Evolutionary conservation across 1,284 basidiomycete genomes (phyloP), one percentile per base, ranked within the genome.

Genomic region (Cutaneotrichosporon curvatum): DNA sequence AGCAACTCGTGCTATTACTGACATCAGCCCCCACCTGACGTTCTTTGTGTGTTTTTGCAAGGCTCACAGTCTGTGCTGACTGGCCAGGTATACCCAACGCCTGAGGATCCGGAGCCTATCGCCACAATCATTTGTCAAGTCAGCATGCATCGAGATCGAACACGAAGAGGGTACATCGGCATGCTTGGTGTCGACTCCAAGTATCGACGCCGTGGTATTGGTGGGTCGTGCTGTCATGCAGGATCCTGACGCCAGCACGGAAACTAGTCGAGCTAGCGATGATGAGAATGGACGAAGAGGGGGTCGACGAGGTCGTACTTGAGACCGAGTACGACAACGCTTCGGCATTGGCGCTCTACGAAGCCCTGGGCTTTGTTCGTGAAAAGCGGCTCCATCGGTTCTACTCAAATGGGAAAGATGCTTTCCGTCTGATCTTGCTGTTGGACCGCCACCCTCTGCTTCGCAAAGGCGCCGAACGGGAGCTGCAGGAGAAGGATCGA

Each of bases 91-190:
- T 64, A 55, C 42, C 56, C 62, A 4, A 40, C 48, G 3, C 30
- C 38, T 8, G 23, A 35, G 1, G 43, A 53, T 7, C 23, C 53
- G 48, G 70, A 74, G 19, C 84, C 89, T 11, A 81, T 95, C 56
- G 94, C 89, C 18, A 88, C 89, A 4, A 87, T 98, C 50, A 85
- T 98, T 22, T 92, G 89, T 79, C 97, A 97, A 75, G 87, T 94
- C 68, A 90, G 89, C 59, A 76, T 79, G 63, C 92, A 96, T 70
- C 58, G 65, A n/a, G 81, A 84, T 58, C 74, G 78, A 45, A 75
- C 81, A 4, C 87, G 89, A 71, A 75, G 94, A 60, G 94, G 94
- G 4, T 98, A 98, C 67, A 95, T 98, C 51, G 94, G 91, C 23
- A 98, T 99, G 95, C 79, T 99, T 45, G 88, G 85, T 58, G 89